Conservation (phyloP, 805 yeast species). For the Saturnispora dispora region DNA sequence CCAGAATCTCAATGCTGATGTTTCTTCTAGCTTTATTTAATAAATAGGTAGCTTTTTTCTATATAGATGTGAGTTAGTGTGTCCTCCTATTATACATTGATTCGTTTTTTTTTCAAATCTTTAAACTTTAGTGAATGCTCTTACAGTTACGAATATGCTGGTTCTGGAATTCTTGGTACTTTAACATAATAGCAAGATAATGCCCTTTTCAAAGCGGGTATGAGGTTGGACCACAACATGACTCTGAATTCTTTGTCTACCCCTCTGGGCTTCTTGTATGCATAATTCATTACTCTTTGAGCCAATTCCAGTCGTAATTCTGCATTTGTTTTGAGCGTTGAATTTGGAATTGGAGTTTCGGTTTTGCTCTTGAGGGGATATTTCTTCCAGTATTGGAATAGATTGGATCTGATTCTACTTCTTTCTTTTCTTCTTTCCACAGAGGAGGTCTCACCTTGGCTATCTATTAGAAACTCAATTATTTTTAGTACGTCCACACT, state of each 20-base stretch:
- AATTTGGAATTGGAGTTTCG: constrained; percentile 7
- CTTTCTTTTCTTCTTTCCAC: constrained; percentile 50
- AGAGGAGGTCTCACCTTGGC: constrained; percentile 33
- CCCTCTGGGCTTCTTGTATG: constrained; percentile 54
- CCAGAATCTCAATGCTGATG: constrained; percentile 12
- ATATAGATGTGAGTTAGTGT: neutral
- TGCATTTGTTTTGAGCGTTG: constrained; percentile 18
- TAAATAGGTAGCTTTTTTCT: neutral
- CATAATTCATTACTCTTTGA: constrained; percentile 56
- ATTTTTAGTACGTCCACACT: constrained; percentile 60
- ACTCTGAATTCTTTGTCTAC: constrained; percentile 62
- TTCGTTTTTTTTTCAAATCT: neutral
- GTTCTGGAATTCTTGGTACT: neutral
- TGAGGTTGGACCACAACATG: constrained; percentile 49
- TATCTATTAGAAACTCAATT: constrained; percentile 52
- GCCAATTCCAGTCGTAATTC: constrained; percentile 47
- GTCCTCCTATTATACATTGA: neutral
- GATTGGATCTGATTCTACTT: constrained; percentile 57
- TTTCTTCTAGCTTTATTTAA: neutral
- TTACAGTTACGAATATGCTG: neutral
- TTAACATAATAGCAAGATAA: constrained; percentile 57
- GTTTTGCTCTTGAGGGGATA: constrained; percentile 8
- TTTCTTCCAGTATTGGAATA: constrained; percentile 56
- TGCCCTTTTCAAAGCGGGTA: constrained; percentile 54
- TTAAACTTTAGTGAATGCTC: neutral